Percentiles rank a stretch among this genome's conserved stretches.
Evolutionary conservation across 208 protist genomes (phyloP).

Genomic region (Leishmania braziliensis): DNA sequence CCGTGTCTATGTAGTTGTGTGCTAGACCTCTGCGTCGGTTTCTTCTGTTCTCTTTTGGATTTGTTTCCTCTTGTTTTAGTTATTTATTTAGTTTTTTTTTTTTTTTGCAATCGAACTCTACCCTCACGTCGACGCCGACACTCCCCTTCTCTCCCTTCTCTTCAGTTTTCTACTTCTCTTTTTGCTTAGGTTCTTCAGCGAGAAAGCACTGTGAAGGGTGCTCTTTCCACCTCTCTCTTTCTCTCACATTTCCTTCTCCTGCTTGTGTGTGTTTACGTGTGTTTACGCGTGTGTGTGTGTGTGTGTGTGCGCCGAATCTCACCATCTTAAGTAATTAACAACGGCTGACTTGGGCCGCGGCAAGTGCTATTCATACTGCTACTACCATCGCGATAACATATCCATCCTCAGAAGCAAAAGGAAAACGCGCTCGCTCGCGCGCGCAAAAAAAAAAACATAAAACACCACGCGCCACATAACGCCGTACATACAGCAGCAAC

Average conservation of each 20-base stretch:
- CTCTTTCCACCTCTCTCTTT: neutral
- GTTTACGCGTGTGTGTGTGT: neutral
- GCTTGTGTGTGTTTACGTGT: neutral
- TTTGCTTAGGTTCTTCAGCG: neutral
- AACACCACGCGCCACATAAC: neutral
- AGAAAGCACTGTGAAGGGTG: neutral
- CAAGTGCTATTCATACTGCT: neutral
- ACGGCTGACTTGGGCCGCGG: neutral
- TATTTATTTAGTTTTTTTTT: neutral
- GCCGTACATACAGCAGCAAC: too few relatives aligned
- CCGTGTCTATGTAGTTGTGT: neutral
- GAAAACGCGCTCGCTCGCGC: neutral
- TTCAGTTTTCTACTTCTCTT: neutral
- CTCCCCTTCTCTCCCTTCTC: neutral
- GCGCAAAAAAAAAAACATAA: neutral
- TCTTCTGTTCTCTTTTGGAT: neutral
- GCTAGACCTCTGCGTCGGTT: neutral
- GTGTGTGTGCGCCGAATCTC: neutral
- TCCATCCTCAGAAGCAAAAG: neutral
- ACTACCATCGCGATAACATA: neutral
- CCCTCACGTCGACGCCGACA: neutral
- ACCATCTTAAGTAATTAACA: neutral
- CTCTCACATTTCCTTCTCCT: constrained; percentile 6
- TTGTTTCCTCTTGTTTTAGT: neutral
- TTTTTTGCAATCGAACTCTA: neutral